These are phyloP conservation scores for Ogataea parapolymorpha DNA, from an alignment of 805 yeast species.

Conservation along the genomic window DNA sequence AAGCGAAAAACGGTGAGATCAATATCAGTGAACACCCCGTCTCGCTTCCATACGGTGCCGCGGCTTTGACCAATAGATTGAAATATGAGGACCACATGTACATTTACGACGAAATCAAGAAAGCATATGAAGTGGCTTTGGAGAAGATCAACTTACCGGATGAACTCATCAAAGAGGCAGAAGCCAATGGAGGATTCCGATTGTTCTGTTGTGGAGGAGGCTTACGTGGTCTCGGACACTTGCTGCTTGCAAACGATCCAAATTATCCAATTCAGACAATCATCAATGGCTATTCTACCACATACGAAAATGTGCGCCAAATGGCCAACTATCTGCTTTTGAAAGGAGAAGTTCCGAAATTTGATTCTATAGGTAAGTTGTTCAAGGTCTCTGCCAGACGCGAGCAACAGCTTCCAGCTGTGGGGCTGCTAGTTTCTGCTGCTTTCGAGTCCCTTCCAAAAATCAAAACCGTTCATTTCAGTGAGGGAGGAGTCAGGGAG, in stretches of 20 bases:
- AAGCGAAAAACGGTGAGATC: conserved; percentile 52
- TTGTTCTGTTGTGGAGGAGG: conserved; percentile 75
- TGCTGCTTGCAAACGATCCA: conserved; percentile 45
- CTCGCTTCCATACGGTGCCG: conserved; percentile 72
- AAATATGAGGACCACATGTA: conserved; percentile 47
- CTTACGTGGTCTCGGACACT: conserved; percentile 64
- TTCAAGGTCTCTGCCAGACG: conserved; percentile 66
- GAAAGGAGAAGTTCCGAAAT: conserved; percentile 45
- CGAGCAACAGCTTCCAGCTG: conserved; percentile 66
- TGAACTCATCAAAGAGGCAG: conserved; percentile 48
- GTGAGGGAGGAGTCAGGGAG: conserved; percentile 78
- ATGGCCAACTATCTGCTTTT: conserved; percentile 50
- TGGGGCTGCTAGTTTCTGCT: conserved; percentile 58
- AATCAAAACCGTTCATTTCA: conserved; percentile 60
- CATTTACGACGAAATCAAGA: conserved; percentile 51
- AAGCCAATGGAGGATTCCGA: conserved; percentile 55
- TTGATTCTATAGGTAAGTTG: conserved; percentile 38
- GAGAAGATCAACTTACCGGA: conserved; percentile 51
- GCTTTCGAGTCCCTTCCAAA: conserved; percentile 60
- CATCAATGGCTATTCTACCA: conserved; percentile 64
- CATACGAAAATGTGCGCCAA: conserved; percentile 47
- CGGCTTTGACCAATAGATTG: conserved; percentile 56
- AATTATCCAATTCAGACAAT: conserved; percentile 68
- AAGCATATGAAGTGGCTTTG: conserved; percentile 48
- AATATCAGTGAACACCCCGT: conserved; percentile 55